Evolutionary conservation across 345 rosid species (phyloP), one percentile per base, ranked within the genome.

Genomic region (Aurinia saxatilis): DNA sequence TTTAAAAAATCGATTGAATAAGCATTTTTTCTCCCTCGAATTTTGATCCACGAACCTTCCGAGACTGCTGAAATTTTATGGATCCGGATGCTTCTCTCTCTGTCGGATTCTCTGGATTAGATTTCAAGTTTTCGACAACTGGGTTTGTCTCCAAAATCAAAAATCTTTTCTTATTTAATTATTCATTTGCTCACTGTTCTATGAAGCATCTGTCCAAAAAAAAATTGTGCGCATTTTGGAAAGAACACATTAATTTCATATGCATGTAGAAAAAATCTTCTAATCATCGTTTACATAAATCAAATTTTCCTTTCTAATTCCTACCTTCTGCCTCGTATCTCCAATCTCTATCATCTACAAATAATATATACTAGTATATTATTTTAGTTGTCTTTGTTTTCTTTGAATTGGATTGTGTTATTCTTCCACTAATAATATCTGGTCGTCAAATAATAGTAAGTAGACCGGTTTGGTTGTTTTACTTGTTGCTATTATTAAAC

Each of bases 71-170:
- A 48, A 79, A 75, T 58, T 68, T 58, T 50, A 79, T 69, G 67
- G 67, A 57, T 50, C 68, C 70, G 67, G 84, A 76, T 79, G 84
- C 79, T 76, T 80, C 91, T 80, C 70, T 58, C 33, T 63, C 67
- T 76, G 79, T 75, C 73, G 73, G 71, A 58, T 60, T 54, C 46
- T 67, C 36, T 82, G 73, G 64, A 65, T 68, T 44, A 62, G 50
- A 49, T 79, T 73, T 69, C 80, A 79, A 79, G 87, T 82, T 86
- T 71, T 86, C 80, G 74, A 82, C 79, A 71, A 68, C 80, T 81
- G 72, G 84, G 84, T 80, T 39, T 77, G 71, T 71, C 70, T 57
- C 38, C 38, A 19, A 23, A 14, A 14, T 55, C 58, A 51, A 65
- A n/a, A 34, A 64, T 40, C 14, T 31, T 49, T n/a, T 44, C 25